Evolutionary conservation across 495 filamentous ascomycete genomes (phyloP), one percentile per base, ranked within the genome.

Genomic region (Umbilicaria muhlenbergii): DNA sequence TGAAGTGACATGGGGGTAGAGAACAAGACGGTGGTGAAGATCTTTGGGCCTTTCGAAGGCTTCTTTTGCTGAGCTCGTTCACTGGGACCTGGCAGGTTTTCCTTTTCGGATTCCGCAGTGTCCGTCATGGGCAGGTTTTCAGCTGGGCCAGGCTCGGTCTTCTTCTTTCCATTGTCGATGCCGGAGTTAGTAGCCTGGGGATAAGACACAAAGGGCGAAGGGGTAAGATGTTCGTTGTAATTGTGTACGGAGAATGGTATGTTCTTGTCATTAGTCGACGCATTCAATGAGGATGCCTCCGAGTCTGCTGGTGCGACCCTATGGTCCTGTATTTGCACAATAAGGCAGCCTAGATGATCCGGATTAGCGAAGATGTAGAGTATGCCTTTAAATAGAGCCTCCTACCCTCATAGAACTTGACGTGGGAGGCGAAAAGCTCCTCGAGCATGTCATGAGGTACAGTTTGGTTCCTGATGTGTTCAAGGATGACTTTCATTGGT

Each of bases 241-340:
- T 93, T 93, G 56, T 99, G 86, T 31, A 99, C 77, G 3, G 86
- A 94, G 47, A 83, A 89, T 5, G 81, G 81, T 0, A 70, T 67
- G 32, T 80, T 80, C 43, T 64, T 77, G 36, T 76, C 71, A 40
- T 72, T 73, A 7, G 73, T 65, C 24, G 24, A 28, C 19, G 65
- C 54, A 6, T 62, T 71, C 41, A 62, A 60, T n/a, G 58, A 54
- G 2, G 64, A 54, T 0, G 59, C 48, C 5, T 73, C 71, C 17
- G 74, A 62, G 40, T 77, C 76, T 36, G 76, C 68, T 28, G 75
- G 69, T 2, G 66, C 70, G 5, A 81, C 79, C 41, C 78, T 80
- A 60, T 94, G 82, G 62, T 95, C 83, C 47, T 91, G 71, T 4
- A 95, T 68, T 56, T 93, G 78, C 36, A 96, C 87, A 48, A 99